Base-by-base conservation (phyloP, 176 grass and related monocot genomes). In the Typha latifolia region DNA sequence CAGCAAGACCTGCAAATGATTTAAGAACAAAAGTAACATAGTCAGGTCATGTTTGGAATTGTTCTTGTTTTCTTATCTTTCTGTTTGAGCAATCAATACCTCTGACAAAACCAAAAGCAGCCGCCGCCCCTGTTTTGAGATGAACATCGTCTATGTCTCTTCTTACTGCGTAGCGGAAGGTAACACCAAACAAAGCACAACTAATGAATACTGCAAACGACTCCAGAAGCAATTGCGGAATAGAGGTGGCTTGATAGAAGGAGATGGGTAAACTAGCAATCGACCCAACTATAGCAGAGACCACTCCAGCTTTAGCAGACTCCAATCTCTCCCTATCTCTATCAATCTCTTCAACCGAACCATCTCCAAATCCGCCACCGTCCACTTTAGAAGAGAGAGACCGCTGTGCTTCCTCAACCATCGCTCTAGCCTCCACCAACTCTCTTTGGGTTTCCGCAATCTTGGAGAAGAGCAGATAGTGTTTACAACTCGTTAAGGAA, bases 381-480 rank as follows among this genome's bases (percentile, higher is more conserved):
- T 79, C 78, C 48, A 77, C 70, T 49, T 66, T 83, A 64, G 81
- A 77, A 62, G 78, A 78, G 61, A 99, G 79, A 27, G 79, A 83
- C 22, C 52, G 62, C 21, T 90, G 51, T 67, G 95, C 86, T 79
- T 94, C 89, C 72, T 90, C 80, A 61, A 99, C 83, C 84, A 94
- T 94, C 49, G 68, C 67, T 80, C 86, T 93, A 64, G 86, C 95
- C 64, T 85, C 70, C 62, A 72, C 80, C 52, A 99, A 78, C 74
- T 99, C 89, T 56, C 50, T 79, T 74, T 90, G 81, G 15, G 89
- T 85, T 64, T 99, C 83, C 87, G 37, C 76, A 82, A 99, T 94
- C 95, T 90, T 80, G 24, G 47, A 51, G 48, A 66, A 31, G 21
- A 22, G 10, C 8, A 59, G 16, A 59, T 21, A 59, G 16, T 59